Percentiles rank a stretch among this genome's conserved stretches.
Evolutionary conservation across 2,329 filamentous ascomycete species (phyloP).

Genomic region (Rosellinia necatrix): DNA sequence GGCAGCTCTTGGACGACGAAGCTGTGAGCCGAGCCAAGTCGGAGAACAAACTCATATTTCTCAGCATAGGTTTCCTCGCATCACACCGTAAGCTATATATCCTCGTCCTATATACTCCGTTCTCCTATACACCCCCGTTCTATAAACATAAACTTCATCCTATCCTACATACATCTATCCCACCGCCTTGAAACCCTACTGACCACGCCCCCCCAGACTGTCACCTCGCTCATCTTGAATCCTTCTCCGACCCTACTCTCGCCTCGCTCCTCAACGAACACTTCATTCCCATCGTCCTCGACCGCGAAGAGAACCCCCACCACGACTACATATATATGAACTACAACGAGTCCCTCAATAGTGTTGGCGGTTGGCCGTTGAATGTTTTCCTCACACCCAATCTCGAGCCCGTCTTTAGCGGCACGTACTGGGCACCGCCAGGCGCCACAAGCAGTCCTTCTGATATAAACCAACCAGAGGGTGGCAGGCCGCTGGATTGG

Average conservation of each 20-base stretch:
- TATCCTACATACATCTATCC: neutral
- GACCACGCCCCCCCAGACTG: constrained; percentile 58
- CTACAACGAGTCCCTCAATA: constrained; percentile 92
- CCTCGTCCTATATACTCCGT: neutral
- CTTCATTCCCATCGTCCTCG: constrained; percentile 91
- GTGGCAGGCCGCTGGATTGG: constrained; percentile 73
- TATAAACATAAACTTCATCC: no score
- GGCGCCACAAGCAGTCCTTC: constrained; percentile 54
- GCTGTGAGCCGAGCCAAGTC: constrained; percentile 76
- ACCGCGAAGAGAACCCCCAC: constrained; percentile 91
- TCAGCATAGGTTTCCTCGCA: constrained; percentile 93
- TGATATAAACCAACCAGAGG: constrained; percentile 47
- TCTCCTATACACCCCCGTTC: no score
- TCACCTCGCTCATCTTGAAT: constrained; percentile 91
- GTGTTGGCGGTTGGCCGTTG: constrained; percentile 88
- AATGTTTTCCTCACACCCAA: constrained; percentile 97
- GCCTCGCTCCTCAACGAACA: constrained; percentile 80
- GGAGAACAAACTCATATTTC: constrained; percentile 86
- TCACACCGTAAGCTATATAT: constrained; percentile 77
- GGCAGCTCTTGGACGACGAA: constrained; percentile 86
- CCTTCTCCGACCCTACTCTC: constrained; percentile 82
- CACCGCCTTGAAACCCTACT: constrained; percentile 9
- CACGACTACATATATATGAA: constrained; percentile 98
- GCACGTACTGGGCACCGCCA: constrained; percentile 92
- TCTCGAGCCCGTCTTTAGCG: constrained; percentile 91